Evolutionary conservation across 176 grass and related monocot species (phyloP).

Genomic region (Avena insularis): DNA sequence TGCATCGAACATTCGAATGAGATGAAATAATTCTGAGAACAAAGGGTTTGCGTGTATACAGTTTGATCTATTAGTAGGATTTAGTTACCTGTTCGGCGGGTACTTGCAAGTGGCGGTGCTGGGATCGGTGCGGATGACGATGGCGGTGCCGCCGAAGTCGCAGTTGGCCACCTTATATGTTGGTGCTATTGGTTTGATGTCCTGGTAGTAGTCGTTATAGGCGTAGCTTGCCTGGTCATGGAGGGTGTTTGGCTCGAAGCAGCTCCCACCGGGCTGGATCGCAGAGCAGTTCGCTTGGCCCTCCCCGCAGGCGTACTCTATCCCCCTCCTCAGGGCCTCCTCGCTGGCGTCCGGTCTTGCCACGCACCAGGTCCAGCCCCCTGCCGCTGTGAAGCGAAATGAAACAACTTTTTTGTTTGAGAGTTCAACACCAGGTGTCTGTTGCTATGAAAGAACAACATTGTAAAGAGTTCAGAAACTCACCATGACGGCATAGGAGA

Average conservation of each 20-base stretch:
- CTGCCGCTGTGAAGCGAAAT: background rate
- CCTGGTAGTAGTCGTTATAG: background rate
- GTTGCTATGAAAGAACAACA: too few species aligned
- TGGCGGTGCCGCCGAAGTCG: background rate
- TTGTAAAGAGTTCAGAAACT: background rate
- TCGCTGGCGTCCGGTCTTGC: background rate
- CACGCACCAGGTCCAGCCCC: background rate
- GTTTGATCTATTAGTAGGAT: background rate
- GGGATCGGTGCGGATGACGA: background rate
- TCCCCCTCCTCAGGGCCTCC: slow-evolving; percentile 49
- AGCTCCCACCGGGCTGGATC: slow-evolving; percentile 58
- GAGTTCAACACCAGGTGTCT: background rate
- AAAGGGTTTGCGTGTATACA: background rate
- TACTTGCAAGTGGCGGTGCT: background rate
- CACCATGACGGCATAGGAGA: background rate
- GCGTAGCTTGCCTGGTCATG: slow-evolving; percentile 4
- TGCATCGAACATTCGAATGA: background rate
- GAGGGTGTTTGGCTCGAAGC: slow-evolving; percentile 59
- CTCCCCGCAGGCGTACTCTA: slow-evolving; percentile 68
- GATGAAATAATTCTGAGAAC: background rate
- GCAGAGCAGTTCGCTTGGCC: slow-evolving; percentile 57
- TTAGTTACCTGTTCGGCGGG: background rate
- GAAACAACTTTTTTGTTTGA: background rate
- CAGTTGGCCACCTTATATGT: background rate
- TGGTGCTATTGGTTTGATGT: too few species aligned